Base-by-base conservation (phyloP, 805 yeast genomes). In the Saccharomycopsis vini region DNA sequence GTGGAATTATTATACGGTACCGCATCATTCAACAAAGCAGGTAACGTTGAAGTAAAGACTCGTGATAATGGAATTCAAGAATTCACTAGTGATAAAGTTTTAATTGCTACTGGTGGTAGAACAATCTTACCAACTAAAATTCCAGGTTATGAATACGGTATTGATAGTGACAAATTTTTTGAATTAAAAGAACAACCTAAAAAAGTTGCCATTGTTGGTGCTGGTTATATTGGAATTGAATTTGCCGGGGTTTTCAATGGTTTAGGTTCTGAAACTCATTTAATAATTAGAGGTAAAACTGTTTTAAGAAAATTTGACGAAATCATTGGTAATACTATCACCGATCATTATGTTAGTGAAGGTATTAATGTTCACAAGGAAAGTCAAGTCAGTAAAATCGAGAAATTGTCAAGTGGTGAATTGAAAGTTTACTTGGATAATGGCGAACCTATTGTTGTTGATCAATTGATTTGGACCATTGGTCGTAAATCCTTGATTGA, bases 181-280 rank as follows among this genome's bases (percentile, higher is more conserved):
- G 75, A 74, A 51, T 69, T 92, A 52, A 80, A 74, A 48, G 58
- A 66, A 39, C 97, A 89, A 65, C 98, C 99, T 41, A 81, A 87
- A 63, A 73, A 79, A 39, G 97, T 90, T 23, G 97, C 94, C 1
- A 72, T 92, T 49, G 95, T 92, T 10, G 99, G 99, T 55, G 96
- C 96, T 31, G 99, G 99, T 36, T 92, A 92, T 67, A 92, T 92
- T 60, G 97, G 95, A 46, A 82, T 88, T 39, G 99, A 92, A 68
- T 73, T 92, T 41, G 83, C 97, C 5, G 98, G 98, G 50, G 88
- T 92, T 36, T 90, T 92, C 77, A 73, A 84, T 52, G 87, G 87
- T 20, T 71, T 92, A 50, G 95, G 95, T 15, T 61, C 90, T 13
- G 87, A 90, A 53, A 81, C 95, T 38, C 90, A 85, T 61, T 62